Conservation (phyloP, 768 basidiomycete species). For the Termitomyces sp. region DNA sequence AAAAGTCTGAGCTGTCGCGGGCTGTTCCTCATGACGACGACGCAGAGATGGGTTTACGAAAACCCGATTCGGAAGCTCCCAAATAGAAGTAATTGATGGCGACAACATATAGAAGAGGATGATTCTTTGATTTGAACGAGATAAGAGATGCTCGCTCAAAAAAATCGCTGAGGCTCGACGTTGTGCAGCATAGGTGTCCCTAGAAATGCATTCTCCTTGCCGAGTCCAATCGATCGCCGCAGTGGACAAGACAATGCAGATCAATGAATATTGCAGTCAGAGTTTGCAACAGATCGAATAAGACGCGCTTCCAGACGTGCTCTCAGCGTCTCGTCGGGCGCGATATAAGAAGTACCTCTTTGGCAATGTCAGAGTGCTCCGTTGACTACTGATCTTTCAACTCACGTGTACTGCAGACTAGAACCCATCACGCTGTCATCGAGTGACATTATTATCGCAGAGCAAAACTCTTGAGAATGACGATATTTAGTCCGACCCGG, state of each 20-base stretch:
- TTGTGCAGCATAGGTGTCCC: not conserved
- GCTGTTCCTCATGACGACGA: not conserved
- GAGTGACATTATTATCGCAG: slow-evolving; percentile 33
- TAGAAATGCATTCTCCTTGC: not conserved
- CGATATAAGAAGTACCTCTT: slow-evolving; percentile 43
- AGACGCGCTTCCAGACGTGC: slow-evolving; percentile 42
- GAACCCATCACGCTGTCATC: slow-evolving; percentile 35
- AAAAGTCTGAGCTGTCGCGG: not conserved
- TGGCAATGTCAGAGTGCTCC: not conserved
- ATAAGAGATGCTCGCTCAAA: not conserved
- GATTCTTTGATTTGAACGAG: too few relatives aligned
- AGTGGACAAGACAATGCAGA: too few relatives aligned
- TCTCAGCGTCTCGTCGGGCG: slow-evolving; percentile 37
- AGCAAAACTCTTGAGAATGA: not conserved
- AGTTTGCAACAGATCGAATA: slow-evolving; percentile 22
- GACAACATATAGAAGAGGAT: not conserved
- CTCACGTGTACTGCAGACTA: slow-evolving; percentile 51
- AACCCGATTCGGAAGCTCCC: not conserved
- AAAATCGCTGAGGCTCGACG: not conserved
- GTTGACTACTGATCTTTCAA: not conserved
- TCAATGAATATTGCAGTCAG: slow-evolving; percentile 42
- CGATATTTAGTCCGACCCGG: not conserved
- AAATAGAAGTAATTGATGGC: not conserved
- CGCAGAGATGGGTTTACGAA: not conserved
- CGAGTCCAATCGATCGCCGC: too few relatives aligned